Conservation (phyloP, 306 rosid species). For the Vigna mungo region DNA sequence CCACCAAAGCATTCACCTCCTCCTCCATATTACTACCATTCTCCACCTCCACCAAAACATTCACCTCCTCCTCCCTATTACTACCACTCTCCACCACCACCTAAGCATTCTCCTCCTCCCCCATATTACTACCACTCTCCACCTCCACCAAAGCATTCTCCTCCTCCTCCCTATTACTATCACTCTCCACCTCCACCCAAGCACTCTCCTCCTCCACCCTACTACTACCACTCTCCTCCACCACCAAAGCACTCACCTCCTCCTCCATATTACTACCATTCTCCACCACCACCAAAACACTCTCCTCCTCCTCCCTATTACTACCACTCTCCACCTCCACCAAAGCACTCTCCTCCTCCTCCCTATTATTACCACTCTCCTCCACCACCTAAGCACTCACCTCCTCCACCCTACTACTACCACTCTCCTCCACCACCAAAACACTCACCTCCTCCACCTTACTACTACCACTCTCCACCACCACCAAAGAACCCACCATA, state of each 20-base stretch:
- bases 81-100: constrained; percentile 25
- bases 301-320: constrained; percentile 42
- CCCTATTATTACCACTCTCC: constrained; percentile 34
- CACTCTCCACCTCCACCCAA: constrained; percentile 29
- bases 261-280: constrained; percentile 33
- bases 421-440: neutral
- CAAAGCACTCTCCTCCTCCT: constrained; percentile 28
- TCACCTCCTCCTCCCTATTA: constrained; percentile 4
- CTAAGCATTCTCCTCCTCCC: constrained; percentile 38
- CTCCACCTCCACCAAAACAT: constrained; percentile 30
- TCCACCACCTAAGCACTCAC: constrained; percentile 26
- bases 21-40: constrained; percentile 9
- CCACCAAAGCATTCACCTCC: neutral
- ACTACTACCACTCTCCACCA: neutral
- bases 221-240: constrained; percentile 14
- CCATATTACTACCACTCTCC: constrained; percentile 64
- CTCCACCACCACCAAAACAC: constrained; percentile 36
- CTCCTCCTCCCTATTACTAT: constrained; percentile 8
- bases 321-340: constrained; percentile 33
- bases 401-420: constrained; percentile 16
- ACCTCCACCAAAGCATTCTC: constrained; percentile 48
- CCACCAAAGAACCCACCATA: neutral
- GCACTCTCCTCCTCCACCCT: neutral
- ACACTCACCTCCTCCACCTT: neutral
- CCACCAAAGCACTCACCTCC: constrained; percentile 35